Percentiles rank a stretch among this genome's conserved stretches.
Evolutionary conservation across 345 rosid genomes (phyloP).

Genomic region (Populus deltoides): DNA sequence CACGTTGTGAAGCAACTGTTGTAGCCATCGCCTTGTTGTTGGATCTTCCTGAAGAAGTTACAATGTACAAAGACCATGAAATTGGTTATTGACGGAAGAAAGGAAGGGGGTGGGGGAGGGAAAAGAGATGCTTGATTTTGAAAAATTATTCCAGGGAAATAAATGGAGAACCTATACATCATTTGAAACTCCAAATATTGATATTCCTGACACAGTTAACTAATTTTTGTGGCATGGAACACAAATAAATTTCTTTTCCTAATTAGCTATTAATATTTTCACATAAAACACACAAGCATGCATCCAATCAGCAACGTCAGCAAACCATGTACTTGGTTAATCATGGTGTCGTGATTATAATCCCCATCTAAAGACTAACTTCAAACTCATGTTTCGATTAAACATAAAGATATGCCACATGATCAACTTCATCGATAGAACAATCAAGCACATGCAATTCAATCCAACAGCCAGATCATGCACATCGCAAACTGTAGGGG

Average conservation of each 20-base stretch:
- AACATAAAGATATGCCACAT: neutral
- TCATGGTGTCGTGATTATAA: neutral
- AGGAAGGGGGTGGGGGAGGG: neutral
- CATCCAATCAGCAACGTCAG: neutral
- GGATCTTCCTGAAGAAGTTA: conserved; percentile 69
- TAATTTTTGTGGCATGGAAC: neutral
- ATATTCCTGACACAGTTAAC: neutral
- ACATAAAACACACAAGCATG: neutral
- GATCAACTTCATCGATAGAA: neutral
- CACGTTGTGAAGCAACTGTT: conserved; percentile 81
- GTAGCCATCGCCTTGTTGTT: conserved; percentile 89
- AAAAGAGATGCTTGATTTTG: neutral
- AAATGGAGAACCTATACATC: neutral
- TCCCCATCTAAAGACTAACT: neutral
- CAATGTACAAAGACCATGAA: neutral
- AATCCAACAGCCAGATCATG: neutral
- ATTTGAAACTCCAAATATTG: neutral
- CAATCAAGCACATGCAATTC: neutral
- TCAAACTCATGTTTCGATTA: neutral
- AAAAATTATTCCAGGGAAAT: neutral
- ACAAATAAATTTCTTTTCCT: neutral
- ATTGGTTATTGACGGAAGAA: neutral
- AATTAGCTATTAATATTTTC: neutral
- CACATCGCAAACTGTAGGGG: neutral
- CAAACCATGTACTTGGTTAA: neutral